These are phyloP conservation scores for Aspergillus candidus DNA, from an alignment of 2,329 filamentous ascomycete genomes.

Conservation along the genomic window DNA sequence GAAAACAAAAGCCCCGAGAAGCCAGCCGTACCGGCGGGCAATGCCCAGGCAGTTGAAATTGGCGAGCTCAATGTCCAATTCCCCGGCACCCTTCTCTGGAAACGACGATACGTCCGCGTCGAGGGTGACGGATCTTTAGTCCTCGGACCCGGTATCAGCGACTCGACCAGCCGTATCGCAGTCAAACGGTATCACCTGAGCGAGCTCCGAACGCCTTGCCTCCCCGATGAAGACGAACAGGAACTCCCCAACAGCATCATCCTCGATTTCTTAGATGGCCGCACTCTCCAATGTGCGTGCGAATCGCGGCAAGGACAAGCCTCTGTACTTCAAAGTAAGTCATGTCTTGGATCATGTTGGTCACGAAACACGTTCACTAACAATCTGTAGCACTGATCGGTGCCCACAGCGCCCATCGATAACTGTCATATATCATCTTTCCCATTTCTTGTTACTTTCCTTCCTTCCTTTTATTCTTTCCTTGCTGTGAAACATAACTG, in stretches of 20 bases:
- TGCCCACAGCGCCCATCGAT: slow-evolving; percentile 33
- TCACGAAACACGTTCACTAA: slow-evolving; percentile 7
- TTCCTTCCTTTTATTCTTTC: slow-evolving; percentile 1
- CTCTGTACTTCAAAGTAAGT: slow-evolving; percentile 47
- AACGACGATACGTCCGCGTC: slow-evolving; percentile 80
- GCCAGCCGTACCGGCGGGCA: slow-evolving; percentile 10
- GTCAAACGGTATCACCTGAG: slow-evolving; percentile 78
- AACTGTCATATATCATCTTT: slow-evolving; percentile 11
- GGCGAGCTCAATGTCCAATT: slow-evolving; percentile 97
- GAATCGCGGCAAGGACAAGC: slow-evolving; percentile 51
- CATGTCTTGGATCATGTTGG: neutral
- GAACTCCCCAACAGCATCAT: slow-evolving; percentile 83
- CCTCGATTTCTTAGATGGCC: slow-evolving; percentile 57
- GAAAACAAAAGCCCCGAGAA: slow-evolving; percentile 18
- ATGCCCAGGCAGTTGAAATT: slow-evolving; percentile 58
- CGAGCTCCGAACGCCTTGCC: slow-evolving; percentile 72
- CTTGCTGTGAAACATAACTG: slow-evolving; percentile 1
- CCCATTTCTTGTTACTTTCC: slow-evolving; percentile 3
- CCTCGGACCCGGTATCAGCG: slow-evolving; percentile 63
- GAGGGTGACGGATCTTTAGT: slow-evolving; percentile 79
- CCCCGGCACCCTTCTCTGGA: slow-evolving; percentile 93
- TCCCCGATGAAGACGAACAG: slow-evolving; percentile 84
- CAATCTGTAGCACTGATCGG: slow-evolving; percentile 34
- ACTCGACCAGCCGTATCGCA: slow-evolving; percentile 53
- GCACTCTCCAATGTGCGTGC: slow-evolving; percentile 58